A percentile compares a stretch with the other conserved stretches of the same genome.
Evolutionary conservation across 2,329 filamentous ascomycete species (phyloP).

Genomic region (Colletotrichum gloeosporioides): DNA sequence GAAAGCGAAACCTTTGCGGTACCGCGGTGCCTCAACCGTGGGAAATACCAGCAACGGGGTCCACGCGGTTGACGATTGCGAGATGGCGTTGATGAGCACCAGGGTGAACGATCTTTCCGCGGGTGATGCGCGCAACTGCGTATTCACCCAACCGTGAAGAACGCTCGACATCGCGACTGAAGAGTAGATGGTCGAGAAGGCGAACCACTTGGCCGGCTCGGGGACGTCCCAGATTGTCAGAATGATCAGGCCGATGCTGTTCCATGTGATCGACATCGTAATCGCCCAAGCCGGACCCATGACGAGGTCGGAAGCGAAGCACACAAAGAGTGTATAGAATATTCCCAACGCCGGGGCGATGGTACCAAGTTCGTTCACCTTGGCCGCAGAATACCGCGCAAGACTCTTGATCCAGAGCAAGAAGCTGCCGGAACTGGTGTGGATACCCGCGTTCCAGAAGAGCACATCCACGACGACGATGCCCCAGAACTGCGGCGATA

Average conservation of each 20-base stretch:
- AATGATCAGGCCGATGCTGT: constrained; percentile 34
- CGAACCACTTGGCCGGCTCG: constrained; percentile 59
- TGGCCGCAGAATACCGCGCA: constrained; percentile 50
- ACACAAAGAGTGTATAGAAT: constrained; percentile 11
- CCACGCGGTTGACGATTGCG: constrained; percentile 62
- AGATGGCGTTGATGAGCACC: constrained; percentile 38
- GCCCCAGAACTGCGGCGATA: constrained; percentile 43
- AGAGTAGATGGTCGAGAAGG: constrained; percentile 42
- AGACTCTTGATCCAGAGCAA: constrained; percentile 45
- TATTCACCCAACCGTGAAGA: constrained; percentile 16
- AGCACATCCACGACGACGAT: constrained; percentile 40
- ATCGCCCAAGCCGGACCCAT: constrained; percentile 38
- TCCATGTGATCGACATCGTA: constrained; percentile 4
- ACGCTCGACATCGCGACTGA: constrained; percentile 9
- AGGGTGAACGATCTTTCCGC: constrained; percentile 7
- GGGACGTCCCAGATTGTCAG: constrained; percentile 61
- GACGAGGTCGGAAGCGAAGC: constrained; percentile 13
- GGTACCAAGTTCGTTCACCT: constrained; percentile 51
- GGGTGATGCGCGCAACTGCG: neutral
- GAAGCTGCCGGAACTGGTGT: constrained; percentile 37
- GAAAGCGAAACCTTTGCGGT: constrained; percentile 50
- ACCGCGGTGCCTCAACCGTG: constrained; percentile 48
- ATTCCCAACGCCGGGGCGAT: constrained; percentile 8
- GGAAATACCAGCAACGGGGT: constrained; percentile 57
- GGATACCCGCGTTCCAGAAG: constrained; percentile 55